Evolutionary conservation across 1,284 basidiomycete genomes (phyloP).

Genomic region (Pseudozyma sp.): DNA sequence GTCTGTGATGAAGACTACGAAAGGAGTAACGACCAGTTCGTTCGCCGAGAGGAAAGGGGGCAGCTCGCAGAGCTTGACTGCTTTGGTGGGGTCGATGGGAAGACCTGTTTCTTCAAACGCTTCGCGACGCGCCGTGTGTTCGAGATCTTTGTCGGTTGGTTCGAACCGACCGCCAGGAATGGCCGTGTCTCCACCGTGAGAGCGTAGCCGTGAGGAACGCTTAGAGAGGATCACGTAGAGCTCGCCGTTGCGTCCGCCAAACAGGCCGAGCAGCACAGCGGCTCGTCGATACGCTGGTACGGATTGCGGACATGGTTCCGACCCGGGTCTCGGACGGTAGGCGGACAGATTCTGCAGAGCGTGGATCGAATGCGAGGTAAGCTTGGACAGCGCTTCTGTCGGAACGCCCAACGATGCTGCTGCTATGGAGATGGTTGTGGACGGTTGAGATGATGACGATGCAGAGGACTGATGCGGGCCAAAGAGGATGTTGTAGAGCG

Average conservation of each 20-base stretch:
- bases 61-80: slow-evolving; percentile 58
- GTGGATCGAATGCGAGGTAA: slow-evolving; percentile 36
- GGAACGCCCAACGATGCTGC: slow-evolving; percentile 16
- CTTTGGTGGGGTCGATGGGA: slow-evolving; percentile 38
- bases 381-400: slow-evolving; percentile 12
- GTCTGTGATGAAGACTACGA: slow-evolving; percentile 59
- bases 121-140: slow-evolving; percentile 62
- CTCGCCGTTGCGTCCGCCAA: slow-evolving; percentile 57
- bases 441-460: slow-evolving; percentile 2
- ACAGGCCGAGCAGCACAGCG: slow-evolving; percentile 60
- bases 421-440: slow-evolving; percentile 6
- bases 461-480: slow-evolving; percentile 21
- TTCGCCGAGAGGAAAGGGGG: slow-evolving; percentile 63
- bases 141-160: slow-evolving; percentile 53
- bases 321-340: slow-evolving; percentile 27
- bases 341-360: slow-evolving; percentile 44
- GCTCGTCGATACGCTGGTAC: slow-evolving; percentile 64
- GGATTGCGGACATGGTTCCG: slow-evolving; percentile 52
- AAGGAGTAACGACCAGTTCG: slow-evolving; percentile 65
- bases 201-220: slow-evolving; percentile 44
- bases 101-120: slow-evolving; percentile 67
- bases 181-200: slow-evolving; percentile 65
- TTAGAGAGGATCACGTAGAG: slow-evolving; percentile 63
- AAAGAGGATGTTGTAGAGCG: slow-evolving; percentile 37
- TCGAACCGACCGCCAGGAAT: slow-evolving; percentile 65